Base-by-base conservation (phyloP, 2,329 filamentous ascomycete species). In the Ciborinia camelliae region DNA sequence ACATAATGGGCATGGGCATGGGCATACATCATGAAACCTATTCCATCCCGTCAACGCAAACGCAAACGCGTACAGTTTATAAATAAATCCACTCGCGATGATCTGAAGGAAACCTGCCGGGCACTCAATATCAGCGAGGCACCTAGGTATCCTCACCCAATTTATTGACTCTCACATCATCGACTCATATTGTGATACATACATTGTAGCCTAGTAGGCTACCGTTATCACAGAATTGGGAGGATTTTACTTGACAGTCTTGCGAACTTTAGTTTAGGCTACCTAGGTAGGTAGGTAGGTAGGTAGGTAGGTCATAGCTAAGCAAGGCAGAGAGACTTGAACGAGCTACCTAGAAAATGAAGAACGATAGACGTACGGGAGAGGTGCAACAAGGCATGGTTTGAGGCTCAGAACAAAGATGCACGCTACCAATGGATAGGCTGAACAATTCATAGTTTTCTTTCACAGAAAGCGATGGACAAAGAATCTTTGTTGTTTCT, bases 171-270 rank as follows among this genome's bases (percentile, higher is more conserved):
- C n/a, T n/a, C n/a, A n/a, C n/a, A n/a, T 30, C 39, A 5, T 41
- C 20, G 4, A n/a, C n/a, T 39, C 35, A 54, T 7, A 54, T 54
- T 4, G n/a, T n/a, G n/a, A 45, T 45, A 23, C 41, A 45, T 45
- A 45, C 15, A 32, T 41, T 57, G 54, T 43, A 57, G 54, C 54
- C 54, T 57, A 45, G 54, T 57, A 45, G 54, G 54, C 54, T 32
- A 45, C 26, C 6, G 18, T 18, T n/a, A 39, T n/a, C n/a, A 4
- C 32, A 10, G 15, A 26, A 39, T 18, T 20, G 12, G 8, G n/a
- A 53, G n/a, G n/a, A 26, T 23, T 12, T 10, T 53, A 53, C 30
- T 35, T 53, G 50, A 35, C 32, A 37, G n/a, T 20, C 12, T 14
- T 32, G 12, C 20, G 35, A 53, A 30, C 10, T 3, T 53, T 26